Conservation (phyloP, 2,329 filamentous ascomycete genomes). For the Scolecobasidium constrictum region DNA sequence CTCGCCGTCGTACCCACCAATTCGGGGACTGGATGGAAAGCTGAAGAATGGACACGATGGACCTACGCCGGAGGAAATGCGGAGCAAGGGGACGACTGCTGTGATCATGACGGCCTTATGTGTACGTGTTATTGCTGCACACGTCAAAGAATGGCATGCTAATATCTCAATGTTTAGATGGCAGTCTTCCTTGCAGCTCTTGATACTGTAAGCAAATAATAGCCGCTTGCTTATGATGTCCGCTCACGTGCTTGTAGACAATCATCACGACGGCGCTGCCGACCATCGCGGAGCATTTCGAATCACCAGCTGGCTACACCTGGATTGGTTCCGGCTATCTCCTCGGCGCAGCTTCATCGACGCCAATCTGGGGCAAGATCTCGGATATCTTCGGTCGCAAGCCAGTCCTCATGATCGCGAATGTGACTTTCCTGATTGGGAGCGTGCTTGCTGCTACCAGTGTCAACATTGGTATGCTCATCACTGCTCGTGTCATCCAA, state of each 20-base stretch:
- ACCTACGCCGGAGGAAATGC: background rate
- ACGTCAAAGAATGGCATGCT: background rate
- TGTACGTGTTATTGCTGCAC: background rate
- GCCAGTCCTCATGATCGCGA: constrained; percentile 24
- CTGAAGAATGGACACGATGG: background rate
- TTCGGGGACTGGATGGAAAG: background rate
- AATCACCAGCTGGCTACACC: constrained; percentile 11
- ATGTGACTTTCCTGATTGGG: constrained; percentile 50
- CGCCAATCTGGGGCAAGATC: constrained; percentile 31
- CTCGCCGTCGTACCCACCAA: background rate
- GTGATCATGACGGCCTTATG: constrained; percentile 9
- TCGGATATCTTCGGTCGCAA: constrained; percentile 29
- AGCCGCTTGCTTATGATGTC: background rate
- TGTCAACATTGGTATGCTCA: constrained; percentile 49
- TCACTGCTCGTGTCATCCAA: constrained; percentile 51
- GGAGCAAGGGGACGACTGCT: constrained; percentile 7
- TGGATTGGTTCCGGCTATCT: constrained; percentile 23
- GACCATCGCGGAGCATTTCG: constrained; percentile 12
- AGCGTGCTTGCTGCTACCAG: constrained; percentile 50
- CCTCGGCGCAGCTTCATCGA: constrained; percentile 24
- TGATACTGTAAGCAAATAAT: constrained; percentile 5
- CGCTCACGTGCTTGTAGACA: constrained; percentile 1
- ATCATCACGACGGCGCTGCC: constrained; percentile 12
- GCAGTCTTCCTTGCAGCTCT: constrained; percentile 11
- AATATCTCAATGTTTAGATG: constrained; percentile 8